Evolutionary conservation across 1,284 basidiomycete genomes (phyloP), one percentile per base, ranked within the genome.

Genomic region (Anthracocystis walkeri): DNA sequence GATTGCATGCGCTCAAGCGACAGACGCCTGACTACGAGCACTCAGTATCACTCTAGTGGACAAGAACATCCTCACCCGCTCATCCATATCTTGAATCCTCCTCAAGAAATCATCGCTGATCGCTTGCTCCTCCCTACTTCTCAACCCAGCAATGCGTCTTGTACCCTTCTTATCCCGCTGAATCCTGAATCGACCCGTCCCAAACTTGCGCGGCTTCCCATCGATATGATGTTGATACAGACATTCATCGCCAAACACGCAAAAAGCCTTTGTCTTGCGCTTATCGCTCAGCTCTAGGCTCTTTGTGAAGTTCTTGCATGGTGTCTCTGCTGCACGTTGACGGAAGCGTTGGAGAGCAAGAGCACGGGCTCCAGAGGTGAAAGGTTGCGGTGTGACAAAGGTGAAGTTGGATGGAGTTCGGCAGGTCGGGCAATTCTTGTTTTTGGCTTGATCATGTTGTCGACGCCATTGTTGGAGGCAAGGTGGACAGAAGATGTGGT

Each of bases 171-270:
- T 60, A 16, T 33, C 33, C 29, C 38, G 29, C 4, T 29, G 38
- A 33, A 70, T 54, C 33, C 11, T 49, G 44, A 46, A 50, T 18
- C 45, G 42, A 3, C 57, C 65, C 2, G 33, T 31, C 0, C 57
- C 68, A 33, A 75, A 75, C 21, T 54, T 62, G 46, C 58, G 44
- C 16, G 33, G 41, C 31, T 69, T 50, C 12, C 65, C 59, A n/a
- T 75, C 48, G 44, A 72, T 44, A n/a, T 68, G 21, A 50, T 76
- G 74, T 18, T 46, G 31, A 45, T 55, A 76, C 16, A 72, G 58
- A 40, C 74, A 76, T 11, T 76, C 65, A 35, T 76, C 74, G 20
- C 65, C 74, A 38, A 72, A 76, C 16, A 49, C 11, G 59, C 74
- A 76, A 31, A 72, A 68, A 2, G 69, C 62, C 8, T 58, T 45